Base-by-base conservation (phyloP, 148 eudicot genomes). In the Dianthus caryophyllus region DNA sequence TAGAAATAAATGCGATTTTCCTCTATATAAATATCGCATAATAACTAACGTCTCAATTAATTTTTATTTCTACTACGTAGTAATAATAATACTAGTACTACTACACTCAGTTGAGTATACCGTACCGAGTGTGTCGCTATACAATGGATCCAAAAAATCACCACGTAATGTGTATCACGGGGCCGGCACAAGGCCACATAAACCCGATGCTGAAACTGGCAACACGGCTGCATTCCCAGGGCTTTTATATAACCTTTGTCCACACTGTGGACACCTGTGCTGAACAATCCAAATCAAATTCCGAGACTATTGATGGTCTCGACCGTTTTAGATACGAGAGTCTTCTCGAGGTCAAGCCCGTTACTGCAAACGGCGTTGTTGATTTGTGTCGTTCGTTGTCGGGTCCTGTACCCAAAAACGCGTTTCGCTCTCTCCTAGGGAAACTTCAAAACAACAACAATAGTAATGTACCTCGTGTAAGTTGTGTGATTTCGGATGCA, bases 221-320 rank as follows among this genome's bases (percentile, higher is more conserved):
- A 8, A 75, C 71, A 25, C 76, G 75, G 46, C 81, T 81, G 56
- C 67, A 78, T 68, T 36, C 29, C 44, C 50, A 4, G 30, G 75
- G 76, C 68, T 81, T 78, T 61, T 47, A 72, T 46, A 71, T 78
- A 20, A 78, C 80, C 68, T 81, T 81, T n/a, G 73, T 82, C 24
- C 64, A 62, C 78, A 66, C 73, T 8, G 73, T 76, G 22, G 73
- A 15, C 72, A 78, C 66, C 74, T 67, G 55, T 27, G 30, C 15
- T 5, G 74, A 76, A 39, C 78, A 77, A 52, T 54, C 70, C 33
- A 56, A n/a, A 5, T 74, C 81, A 18, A 9, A 36, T 58, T 51
- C 54, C 18, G 36, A 17, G 11, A 20, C 27, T 27, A 18, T 7
- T 33, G 64, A n/a, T n/a, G n/a, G 73, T 44, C 66, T 70, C 66